Conservation (phyloP, 2,329 filamentous ascomycete genomes). For the Ramichloridium luteum region DNA sequence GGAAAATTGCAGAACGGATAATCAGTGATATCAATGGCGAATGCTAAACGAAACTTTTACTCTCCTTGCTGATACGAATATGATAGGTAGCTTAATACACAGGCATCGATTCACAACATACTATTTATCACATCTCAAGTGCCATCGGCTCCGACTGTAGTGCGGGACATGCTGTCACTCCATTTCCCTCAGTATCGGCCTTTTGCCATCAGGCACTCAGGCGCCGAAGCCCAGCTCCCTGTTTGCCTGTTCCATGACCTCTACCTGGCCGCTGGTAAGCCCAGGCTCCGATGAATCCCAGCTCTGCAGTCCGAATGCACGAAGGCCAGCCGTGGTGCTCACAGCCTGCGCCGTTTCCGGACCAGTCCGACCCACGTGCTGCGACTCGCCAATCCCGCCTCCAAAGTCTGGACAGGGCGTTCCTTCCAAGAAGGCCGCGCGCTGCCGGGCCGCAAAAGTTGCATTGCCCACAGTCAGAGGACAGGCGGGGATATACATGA, state of each 20-base stretch:
- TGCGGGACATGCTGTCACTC: too few species aligned
- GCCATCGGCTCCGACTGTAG: too few species aligned
- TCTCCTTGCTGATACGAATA: too few species aligned
- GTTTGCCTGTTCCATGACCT: conserved; percentile 41
- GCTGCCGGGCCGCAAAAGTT: conserved; percentile 56
- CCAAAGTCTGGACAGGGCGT: conserved; percentile 36
- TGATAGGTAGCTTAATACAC: too few species aligned
- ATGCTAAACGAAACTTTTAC: too few species aligned
- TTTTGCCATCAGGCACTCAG: too few species aligned
- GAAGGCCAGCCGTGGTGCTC: conserved; percentile 35
- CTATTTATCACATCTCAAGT: too few species aligned
- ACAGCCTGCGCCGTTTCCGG: conserved; percentile 25
- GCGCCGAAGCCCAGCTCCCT: conserved; percentile 39
- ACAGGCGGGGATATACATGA: conserved; percentile 80
- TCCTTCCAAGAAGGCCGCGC: conserved; percentile 57
- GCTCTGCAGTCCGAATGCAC: conserved; percentile 42
- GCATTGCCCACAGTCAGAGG: conserved; percentile 67
- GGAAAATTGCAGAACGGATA: too few species aligned
- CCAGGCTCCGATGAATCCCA: conserved; percentile 37
- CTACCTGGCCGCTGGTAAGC: conserved; percentile 40
- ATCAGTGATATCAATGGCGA: too few species aligned
- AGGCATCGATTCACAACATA: too few species aligned
- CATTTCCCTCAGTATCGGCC: too few species aligned
- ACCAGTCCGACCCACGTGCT: conserved; percentile 32
- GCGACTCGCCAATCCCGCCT: conserved; percentile 50